Evolutionary conservation across 2,329 filamentous ascomycete species (phyloP).

Genomic region (Fusarium chlamydosporum): DNA sequence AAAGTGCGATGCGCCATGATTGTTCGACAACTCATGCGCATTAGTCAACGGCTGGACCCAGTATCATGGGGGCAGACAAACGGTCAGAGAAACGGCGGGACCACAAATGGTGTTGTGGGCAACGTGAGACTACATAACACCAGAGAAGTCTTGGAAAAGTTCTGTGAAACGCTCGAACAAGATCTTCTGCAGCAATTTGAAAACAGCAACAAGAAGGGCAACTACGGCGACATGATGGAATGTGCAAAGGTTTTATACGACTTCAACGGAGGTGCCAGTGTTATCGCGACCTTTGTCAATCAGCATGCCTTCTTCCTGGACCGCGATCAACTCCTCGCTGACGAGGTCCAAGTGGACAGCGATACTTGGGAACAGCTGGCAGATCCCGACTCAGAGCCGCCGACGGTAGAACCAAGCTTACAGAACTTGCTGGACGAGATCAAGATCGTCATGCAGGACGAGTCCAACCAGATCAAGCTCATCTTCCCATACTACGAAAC

Average conservation of each 20-base stretch:
- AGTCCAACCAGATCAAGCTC: constrained; percentile 95
- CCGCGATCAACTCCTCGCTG: constrained; percentile 88
- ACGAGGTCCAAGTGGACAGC: constrained; percentile 82
- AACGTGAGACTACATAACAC: constrained; percentile 72
- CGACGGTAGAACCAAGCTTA: constrained; percentile 90
- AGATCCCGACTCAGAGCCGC: constrained; percentile 92
- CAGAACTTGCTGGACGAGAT: constrained; percentile 96
- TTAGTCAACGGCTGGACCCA: constrained; percentile 90
- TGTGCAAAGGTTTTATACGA: constrained; percentile 94
- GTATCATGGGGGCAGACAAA: constrained; percentile 77
- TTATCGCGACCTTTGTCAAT: constrained; percentile 96
- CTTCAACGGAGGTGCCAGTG: constrained; percentile 95
- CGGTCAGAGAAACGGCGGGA: constrained; percentile 63
- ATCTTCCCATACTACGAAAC: constrained; percentile 98
- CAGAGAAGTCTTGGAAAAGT: constrained; percentile 94
- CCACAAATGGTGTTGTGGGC: constrained; percentile 61
- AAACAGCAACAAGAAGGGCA: constrained; percentile 93
- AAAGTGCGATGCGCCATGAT: constrained; percentile 96
- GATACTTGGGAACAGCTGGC: constrained; percentile 92
- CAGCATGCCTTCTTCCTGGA: constrained; percentile 99
- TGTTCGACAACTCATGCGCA: constrained; percentile 90
- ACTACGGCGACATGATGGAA: constrained; percentile 98
- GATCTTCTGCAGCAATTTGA: constrained; percentile 97
- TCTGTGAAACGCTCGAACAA: constrained; percentile 94
- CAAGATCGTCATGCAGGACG: constrained; percentile 94